A percentile compares a stretch with the other conserved stretches of the same genome.
Evolutionary conservation across 768 basidiomycete species (phyloP).

Genomic region (Mycena capillaripes): DNA sequence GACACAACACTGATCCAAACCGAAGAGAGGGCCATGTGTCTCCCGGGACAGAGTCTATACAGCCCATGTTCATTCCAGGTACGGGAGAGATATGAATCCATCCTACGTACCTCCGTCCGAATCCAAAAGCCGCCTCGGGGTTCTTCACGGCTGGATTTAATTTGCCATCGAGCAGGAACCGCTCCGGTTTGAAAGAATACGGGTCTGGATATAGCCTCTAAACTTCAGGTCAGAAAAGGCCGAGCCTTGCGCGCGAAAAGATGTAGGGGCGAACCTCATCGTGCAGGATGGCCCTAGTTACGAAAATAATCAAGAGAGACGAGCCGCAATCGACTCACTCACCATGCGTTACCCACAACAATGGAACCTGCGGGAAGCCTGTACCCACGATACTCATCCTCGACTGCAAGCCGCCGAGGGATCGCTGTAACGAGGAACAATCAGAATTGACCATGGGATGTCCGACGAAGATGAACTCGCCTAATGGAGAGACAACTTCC

Average conservation of each 20-base stretch:
- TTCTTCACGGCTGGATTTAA: not conserved
- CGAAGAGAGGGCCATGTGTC: not conserved
- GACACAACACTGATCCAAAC: not conserved
- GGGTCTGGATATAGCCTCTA: not conserved
- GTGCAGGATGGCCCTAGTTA: not conserved
- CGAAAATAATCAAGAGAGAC: not conserved
- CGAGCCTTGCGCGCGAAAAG: not conserved
- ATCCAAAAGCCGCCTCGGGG: not conserved
- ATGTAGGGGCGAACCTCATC: not conserved
- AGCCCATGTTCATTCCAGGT: not conserved
- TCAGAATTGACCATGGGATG: not conserved
- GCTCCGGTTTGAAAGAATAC: not conserved
- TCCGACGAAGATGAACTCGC: not conserved
- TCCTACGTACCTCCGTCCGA: not conserved
- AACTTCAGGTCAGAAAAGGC: not conserved
- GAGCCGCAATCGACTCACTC: conserved; percentile 17
- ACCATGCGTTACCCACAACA: conserved; percentile 51
- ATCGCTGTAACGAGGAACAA: not conserved
- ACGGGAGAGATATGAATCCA: not conserved
- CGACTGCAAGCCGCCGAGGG: conserved; percentile 45
- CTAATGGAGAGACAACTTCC: not conserved
- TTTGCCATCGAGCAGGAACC: not conserved
- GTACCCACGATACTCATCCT: conserved; percentile 51
- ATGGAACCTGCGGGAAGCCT: conserved; percentile 12
- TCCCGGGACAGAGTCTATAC: not conserved